These are phyloP conservation scores for Cordyceps javanica DNA, from an alignment of 2,329 filamentous ascomycete species.

Conservation along the genomic window DNA sequence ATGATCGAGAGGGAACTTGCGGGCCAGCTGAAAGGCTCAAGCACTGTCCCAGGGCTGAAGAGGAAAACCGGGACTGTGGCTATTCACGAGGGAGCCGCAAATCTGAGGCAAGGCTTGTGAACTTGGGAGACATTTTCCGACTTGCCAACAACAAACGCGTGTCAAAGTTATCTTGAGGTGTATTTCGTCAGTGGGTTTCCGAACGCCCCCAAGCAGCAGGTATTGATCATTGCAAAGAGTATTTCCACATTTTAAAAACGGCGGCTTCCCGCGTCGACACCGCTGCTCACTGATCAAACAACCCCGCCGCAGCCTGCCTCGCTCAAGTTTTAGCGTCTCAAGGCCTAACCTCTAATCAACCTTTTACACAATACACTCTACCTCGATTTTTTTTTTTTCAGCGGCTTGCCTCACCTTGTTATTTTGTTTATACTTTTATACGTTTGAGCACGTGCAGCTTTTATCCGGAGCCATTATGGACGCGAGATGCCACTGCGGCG, in stretches of 20 bases:
- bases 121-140: not conserved
- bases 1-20: no score
- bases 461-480: slow-evolving; percentile 44
- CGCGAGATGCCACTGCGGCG: slow-evolving; percentile 58
- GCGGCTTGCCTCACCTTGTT: no score
- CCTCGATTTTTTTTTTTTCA: no score
- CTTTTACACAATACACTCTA: no score
- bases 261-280: no score
- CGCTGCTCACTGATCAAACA: no score
- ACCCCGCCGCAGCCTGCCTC: not conserved
- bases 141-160: not conserved
- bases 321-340: not conserved
- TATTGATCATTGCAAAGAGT: no score
- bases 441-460: no score
- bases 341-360: not conserved
- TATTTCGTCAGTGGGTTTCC: not conserved
- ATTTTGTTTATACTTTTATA: no score
- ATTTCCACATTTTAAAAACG: no score
- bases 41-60: not conserved
- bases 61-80: not conserved
- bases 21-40: no score
- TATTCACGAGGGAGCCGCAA: slow-evolving; percentile 8
- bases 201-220: no score
- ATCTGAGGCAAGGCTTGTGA: slow-evolving; percentile 2
- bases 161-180: not conserved